These are phyloP conservation scores for Aureobasidium musti DNA, from an alignment of 2,329 filamentous ascomycete genomes.

Conservation along the genomic window DNA sequence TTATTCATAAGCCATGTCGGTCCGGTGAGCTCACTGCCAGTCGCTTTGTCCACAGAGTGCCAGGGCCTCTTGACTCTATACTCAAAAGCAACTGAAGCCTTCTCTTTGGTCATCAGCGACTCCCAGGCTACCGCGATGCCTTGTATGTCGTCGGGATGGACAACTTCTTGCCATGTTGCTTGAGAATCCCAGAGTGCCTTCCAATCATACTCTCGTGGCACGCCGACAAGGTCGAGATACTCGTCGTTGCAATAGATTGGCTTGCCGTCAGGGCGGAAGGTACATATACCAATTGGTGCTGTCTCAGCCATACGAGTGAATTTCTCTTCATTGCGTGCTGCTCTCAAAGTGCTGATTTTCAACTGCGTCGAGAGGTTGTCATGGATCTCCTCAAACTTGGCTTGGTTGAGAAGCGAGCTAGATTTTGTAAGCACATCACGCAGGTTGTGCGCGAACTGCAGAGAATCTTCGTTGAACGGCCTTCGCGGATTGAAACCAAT, in stretches of 20 bases:
- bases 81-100: constrained; percentile 42
- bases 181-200: constrained; percentile 31
- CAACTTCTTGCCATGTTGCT: constrained; percentile 37
- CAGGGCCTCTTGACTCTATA: constrained; percentile 44
- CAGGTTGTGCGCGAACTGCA: constrained; percentile 43
- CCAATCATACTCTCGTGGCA: constrained; percentile 33
- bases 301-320: constrained; percentile 47
- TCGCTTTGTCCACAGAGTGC: constrained; percentile 37
- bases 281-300: constrained; percentile 47
- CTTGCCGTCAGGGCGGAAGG: constrained; percentile 40
- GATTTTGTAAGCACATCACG: constrained; percentile 45
- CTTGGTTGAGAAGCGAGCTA: constrained; percentile 44
- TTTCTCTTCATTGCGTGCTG: constrained; percentile 42
- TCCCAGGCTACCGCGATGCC: constrained; percentile 40
- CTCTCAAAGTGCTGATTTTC: constrained; percentile 37
- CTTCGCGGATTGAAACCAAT: constrained; percentile 45
- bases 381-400: constrained; percentile 43
- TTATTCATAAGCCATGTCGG: constrained; percentile 41
- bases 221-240: constrained; percentile 44
- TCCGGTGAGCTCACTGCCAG: constrained; percentile 36
- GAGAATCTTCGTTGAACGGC: constrained; percentile 45
- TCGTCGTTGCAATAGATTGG: constrained; percentile 47
- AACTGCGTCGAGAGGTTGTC: constrained; percentile 44
- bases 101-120: constrained; percentile 37
- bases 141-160: constrained; percentile 40